phyloP scores from a whole-genome alignment of 139 green algal genomes.

The Haematococcus sp. region DNA sequence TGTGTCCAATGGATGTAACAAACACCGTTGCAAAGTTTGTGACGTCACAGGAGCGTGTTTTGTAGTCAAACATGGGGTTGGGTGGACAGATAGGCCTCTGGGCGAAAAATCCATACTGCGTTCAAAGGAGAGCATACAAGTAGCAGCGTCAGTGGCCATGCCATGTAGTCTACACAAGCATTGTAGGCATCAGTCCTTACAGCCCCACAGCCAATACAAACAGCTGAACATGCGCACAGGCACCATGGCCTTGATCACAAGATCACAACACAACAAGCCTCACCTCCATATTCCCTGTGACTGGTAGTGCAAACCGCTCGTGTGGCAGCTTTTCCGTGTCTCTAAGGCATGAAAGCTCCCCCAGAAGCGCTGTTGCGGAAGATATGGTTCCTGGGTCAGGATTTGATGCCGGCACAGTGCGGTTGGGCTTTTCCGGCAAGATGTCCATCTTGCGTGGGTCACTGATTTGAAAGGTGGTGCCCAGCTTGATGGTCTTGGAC shows the following conservation, averaged over 20 bases:
- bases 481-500: constrained; percentile 33
- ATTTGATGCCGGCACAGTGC: constrained; percentile 36
- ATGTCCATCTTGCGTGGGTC: constrained; percentile 55
- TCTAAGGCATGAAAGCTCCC: constrained; percentile 27
- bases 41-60: constrained; percentile 42
- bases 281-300: constrained; percentile 60
- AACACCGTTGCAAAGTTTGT: constrained; percentile 15
- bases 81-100: constrained; percentile 11
- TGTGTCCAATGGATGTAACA: background rate
- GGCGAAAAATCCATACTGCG: constrained; percentile 49
- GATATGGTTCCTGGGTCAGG: constrained; percentile 25
- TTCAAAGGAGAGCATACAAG: too few species aligned
- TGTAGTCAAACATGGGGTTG: constrained; percentile 59
- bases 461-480: constrained; percentile 40
- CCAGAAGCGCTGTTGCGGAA: constrained; percentile 18
- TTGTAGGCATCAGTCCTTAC: too few species aligned
- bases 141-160: too few species aligned
- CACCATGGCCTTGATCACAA: too few species aligned
- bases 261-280: too few species aligned
- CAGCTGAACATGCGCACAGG: too few species aligned
- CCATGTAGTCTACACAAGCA: too few species aligned
- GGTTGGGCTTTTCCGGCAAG: constrained; percentile 65
- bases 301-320: constrained; percentile 44
- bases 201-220: too few species aligned
- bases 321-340: constrained; percentile 45